Conservation (phyloP, 257 asterid genomes). For the Jasminum sambac region DNA sequence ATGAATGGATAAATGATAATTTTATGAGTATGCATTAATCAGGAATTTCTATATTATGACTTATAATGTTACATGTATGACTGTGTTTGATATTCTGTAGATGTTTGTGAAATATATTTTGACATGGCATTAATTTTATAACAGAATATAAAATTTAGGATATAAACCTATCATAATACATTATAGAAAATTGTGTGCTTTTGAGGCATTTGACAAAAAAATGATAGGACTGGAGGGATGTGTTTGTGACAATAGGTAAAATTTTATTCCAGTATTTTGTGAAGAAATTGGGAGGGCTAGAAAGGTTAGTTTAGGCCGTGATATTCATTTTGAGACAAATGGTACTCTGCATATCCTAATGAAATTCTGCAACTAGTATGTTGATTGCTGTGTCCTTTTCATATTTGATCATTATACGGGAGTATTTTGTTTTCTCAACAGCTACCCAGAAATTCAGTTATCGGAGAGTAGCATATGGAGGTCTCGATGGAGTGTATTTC, state of each 20-base stretch:
- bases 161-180: not conserved
- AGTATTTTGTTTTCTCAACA: conserved; percentile 26
- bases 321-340: not conserved
- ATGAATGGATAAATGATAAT: not conserved
- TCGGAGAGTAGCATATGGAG: conserved; percentile 66
- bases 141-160: not conserved
- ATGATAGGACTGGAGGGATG: not conserved
- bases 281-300: not conserved
- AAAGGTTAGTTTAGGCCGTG: not conserved
- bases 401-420: not conserved
- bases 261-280: no score
- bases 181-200: not conserved
- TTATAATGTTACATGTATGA: not conserved
- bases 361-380: not conserved
- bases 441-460: conserved; percentile 53
- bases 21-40: not conserved
- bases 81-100: not conserved
- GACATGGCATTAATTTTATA: not conserved
- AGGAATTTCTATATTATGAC: not conserved
- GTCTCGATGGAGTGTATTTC: conserved; percentile 57
- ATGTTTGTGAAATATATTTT: not conserved
- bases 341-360: not conserved
- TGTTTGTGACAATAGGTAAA: not conserved
- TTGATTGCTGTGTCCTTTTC: not conserved
- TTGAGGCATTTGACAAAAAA: not conserved